Evolutionary conservation across 306 rosid species (phyloP).

Genomic region (Ziziphus jujuba): DNA sequence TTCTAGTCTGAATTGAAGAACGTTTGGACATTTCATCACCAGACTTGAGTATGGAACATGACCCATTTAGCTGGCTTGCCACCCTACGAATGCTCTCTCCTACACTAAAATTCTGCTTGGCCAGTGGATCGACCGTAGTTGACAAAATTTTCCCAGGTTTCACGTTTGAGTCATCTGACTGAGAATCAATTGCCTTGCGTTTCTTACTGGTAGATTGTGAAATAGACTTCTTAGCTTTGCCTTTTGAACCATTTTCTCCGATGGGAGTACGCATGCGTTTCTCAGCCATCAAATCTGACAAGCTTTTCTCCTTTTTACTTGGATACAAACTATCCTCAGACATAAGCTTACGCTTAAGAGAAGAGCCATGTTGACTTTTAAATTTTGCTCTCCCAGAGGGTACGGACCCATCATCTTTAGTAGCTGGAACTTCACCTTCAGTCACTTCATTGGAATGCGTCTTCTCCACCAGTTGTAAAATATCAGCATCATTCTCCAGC

Average conservation of each 20-base stretch:
- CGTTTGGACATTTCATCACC: slow-evolving; percentile 24
- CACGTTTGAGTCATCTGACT: slow-evolving; percentile 23
- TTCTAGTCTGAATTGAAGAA: too few species aligned
- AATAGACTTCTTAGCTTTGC: slow-evolving; percentile 17
- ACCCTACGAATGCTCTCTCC: slow-evolving; percentile 55
- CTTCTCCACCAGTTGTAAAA: slow-evolving; percentile 22
- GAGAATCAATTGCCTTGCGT: slow-evolving; percentile 26
- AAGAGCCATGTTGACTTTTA: slow-evolving; percentile 15
- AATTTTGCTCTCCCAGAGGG: neutral
- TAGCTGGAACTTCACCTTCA: slow-evolving; percentile 15
- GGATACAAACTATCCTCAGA: slow-evolving; percentile 15
- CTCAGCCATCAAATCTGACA: slow-evolving; percentile 44
- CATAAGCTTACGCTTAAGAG: slow-evolving; percentile 31
- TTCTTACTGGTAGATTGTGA: slow-evolving; percentile 27
- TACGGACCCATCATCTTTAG: neutral
- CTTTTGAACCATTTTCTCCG: slow-evolving; percentile 22
- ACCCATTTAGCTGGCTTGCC: slow-evolving; percentile 45
- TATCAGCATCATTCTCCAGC: slow-evolving; percentile 42
- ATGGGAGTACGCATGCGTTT: slow-evolving; percentile 24
- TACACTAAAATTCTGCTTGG: slow-evolving; percentile 33
- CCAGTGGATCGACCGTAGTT: slow-evolving; percentile 12
- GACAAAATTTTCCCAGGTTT: slow-evolving; percentile 6
- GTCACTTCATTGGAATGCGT: slow-evolving; percentile 28
- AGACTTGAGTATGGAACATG: slow-evolving; percentile 40
- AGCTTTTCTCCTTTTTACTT: slow-evolving; percentile 34